phyloP scores from a whole-genome alignment of 2,329 filamentous ascomycete genomes.

The Berkeleyomyces basicola region DNA sequence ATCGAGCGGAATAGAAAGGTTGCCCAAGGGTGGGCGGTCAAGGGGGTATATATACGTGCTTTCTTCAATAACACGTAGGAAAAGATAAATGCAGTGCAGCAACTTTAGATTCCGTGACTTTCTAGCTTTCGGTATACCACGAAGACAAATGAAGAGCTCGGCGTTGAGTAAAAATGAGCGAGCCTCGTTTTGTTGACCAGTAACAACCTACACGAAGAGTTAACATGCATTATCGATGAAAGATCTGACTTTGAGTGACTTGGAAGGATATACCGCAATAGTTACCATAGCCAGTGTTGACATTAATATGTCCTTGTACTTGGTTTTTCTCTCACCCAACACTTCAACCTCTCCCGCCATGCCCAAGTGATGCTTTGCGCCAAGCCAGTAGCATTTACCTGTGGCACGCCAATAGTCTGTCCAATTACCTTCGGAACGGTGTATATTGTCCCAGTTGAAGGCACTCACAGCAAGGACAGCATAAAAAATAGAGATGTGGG shows the following conservation, averaged over 20 bases:
- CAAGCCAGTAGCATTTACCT: constrained; percentile 21
- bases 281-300: constrained; percentile 26
- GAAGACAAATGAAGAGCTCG: constrained; percentile 26
- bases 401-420: constrained; percentile 2
- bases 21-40: constrained; percentile 9
- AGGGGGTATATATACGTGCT: constrained; percentile 20
- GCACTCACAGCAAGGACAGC: constrained; percentile 25
- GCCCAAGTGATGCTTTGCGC: constrained; percentile 18
- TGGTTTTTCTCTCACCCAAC: constrained; percentile 22
- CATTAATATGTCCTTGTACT: constrained; percentile 27
- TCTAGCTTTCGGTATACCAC: constrained; percentile 21
- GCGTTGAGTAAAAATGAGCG: constrained; percentile 26
- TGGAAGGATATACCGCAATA: constrained; percentile 17
- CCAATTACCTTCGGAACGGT: constrained; percentile 15
- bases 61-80: constrained; percentile 29
- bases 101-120: constrained; percentile 27
- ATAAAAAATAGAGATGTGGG: constrained; percentile 23
- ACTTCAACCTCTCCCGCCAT: constrained; percentile 19
- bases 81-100: constrained; percentile 31
- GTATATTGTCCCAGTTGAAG: constrained; percentile 20
- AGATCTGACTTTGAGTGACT: no score
- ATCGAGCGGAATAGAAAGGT: constrained; percentile 12
- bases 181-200: constrained; percentile 19
- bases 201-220: constrained; percentile 15
- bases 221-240: not conserved